A percentile compares a stretch with the other conserved stretches of the same genome.
Conservation (phyloP, 768 basidiomycete species). For the Amanita subjunquillea region DNA sequence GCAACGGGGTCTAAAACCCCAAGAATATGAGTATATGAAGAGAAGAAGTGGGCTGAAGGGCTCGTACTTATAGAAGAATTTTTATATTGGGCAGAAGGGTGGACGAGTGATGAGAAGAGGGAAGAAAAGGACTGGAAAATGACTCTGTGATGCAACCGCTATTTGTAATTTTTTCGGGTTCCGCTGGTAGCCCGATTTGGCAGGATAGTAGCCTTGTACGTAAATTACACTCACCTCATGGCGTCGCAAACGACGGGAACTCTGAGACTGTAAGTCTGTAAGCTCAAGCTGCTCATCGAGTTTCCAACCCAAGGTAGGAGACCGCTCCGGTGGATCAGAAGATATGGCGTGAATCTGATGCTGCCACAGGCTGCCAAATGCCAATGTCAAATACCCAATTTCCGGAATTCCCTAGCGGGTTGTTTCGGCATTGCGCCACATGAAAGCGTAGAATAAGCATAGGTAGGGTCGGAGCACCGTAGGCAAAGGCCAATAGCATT, state of each 20-base stretch:
- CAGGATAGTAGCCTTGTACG: neutral
- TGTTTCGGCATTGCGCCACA: no score
- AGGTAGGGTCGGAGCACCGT: no score
- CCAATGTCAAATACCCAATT: no score
- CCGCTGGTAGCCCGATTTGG: neutral
- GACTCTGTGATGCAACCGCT: neutral
- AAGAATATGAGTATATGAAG: neutral
- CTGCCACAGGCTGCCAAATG: neutral
- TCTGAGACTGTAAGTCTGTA: no score
- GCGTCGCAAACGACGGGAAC: no score
- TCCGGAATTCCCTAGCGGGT: no score
- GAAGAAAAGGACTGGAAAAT: neutral
- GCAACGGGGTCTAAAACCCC: slow-evolving; percentile 17
- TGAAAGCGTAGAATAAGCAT: no score
- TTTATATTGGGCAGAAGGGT: slow-evolving; percentile 1
- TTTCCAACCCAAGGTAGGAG: neutral
- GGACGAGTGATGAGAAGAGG: neutral
- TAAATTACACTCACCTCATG: no score
- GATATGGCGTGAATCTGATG: neutral
- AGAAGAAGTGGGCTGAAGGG: neutral
- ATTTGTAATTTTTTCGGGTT: neutral
- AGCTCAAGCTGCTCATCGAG: no score
- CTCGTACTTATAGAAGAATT: neutral
- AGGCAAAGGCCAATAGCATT: no score
- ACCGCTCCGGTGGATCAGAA: neutral